Evolutionary conservation across 2,329 filamentous ascomycete genomes (phyloP).

Genomic region (Coniochaeta sp.): DNA sequence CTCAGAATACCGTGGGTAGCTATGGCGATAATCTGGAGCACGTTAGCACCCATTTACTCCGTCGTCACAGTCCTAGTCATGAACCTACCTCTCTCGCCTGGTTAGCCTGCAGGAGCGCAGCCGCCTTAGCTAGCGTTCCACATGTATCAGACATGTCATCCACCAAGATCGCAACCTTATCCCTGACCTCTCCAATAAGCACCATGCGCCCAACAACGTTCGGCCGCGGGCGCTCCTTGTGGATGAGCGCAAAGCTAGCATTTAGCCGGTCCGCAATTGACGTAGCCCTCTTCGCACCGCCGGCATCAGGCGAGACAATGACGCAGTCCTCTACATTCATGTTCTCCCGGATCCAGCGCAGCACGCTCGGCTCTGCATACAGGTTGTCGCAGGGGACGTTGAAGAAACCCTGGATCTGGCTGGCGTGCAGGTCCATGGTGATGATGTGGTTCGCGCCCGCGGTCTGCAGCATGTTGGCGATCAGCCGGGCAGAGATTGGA

Average conservation of each 20-base stretch:
- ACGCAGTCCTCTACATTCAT: slow-evolving; percentile 75
- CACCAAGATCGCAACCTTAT: slow-evolving; percentile 90
- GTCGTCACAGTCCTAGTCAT: background rate
- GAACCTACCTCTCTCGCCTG: slow-evolving; percentile 66
- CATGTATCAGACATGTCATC: slow-evolving; percentile 98
- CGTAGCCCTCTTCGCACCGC: slow-evolving; percentile 88
- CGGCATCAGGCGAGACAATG: slow-evolving; percentile 91
- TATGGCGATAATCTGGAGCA: slow-evolving; percentile 57
- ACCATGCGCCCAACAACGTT: slow-evolving; percentile 87
- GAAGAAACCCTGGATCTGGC: slow-evolving; percentile 94
- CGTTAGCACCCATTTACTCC: background rate
- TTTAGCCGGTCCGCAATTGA: slow-evolving; percentile 89
- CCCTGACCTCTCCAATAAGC: slow-evolving; percentile 87
- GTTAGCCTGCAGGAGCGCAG: slow-evolving; percentile 78
- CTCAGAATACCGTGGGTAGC: slow-evolving; percentile 91
- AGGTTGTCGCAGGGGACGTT: slow-evolving; percentile 65
- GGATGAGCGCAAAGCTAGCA: slow-evolving; percentile 85
- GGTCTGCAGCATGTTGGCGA: slow-evolving; percentile 96
- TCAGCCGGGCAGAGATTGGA: slow-evolving; percentile 92
- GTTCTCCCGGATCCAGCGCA: slow-evolving; percentile 88
- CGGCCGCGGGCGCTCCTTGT: slow-evolving; percentile 81
- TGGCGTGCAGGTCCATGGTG: slow-evolving; percentile 92
- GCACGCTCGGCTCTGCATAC: slow-evolving; percentile 86
- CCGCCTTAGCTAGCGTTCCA: slow-evolving; percentile 61
- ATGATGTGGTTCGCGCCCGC: slow-evolving; percentile 74